Evolutionary conservation across 2,329 filamentous ascomycete species (phyloP).

Genomic region (Monilinia fructicola): DNA sequence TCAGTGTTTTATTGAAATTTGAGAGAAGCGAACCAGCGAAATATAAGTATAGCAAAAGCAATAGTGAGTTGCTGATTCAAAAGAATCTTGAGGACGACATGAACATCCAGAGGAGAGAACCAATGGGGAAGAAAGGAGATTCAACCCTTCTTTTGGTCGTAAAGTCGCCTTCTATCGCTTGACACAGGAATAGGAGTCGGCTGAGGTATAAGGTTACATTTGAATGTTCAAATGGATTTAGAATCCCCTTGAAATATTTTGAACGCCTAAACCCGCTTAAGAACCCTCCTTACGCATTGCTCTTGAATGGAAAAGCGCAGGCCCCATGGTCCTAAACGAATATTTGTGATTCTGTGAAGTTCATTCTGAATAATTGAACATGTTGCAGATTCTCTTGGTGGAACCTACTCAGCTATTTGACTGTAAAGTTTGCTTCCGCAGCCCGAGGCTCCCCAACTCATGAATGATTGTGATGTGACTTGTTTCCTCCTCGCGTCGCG

Average conservation of each 20-base stretch:
- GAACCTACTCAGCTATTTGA: not conserved
- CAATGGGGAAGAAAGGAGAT: not conserved
- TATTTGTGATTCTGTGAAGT: not conserved
- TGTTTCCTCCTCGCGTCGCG: no score
- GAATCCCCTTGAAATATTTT: not conserved
- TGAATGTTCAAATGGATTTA: not conserved
- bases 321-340: not conserved
- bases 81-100: not conserved
- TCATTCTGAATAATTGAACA: not conserved
- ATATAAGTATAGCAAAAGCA: not conserved
- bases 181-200: not conserved
- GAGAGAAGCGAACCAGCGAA: no score
- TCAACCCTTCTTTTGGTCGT: not conserved
- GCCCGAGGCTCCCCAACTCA: not conserved
- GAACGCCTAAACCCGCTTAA: not conserved
- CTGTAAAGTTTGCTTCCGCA: not conserved
- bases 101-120: not conserved
- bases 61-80: not conserved
- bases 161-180: not conserved
- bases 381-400: not conserved
- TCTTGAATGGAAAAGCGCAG: not conserved
- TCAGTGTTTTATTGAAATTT: slow-evolving; percentile 4
- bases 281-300: not conserved
- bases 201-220: not conserved
- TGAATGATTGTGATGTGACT: not conserved